Evolutionary conservation across 495 filamentous ascomycete genomes (phyloP).

Genomic region (Penicillium pancosmium): DNA sequence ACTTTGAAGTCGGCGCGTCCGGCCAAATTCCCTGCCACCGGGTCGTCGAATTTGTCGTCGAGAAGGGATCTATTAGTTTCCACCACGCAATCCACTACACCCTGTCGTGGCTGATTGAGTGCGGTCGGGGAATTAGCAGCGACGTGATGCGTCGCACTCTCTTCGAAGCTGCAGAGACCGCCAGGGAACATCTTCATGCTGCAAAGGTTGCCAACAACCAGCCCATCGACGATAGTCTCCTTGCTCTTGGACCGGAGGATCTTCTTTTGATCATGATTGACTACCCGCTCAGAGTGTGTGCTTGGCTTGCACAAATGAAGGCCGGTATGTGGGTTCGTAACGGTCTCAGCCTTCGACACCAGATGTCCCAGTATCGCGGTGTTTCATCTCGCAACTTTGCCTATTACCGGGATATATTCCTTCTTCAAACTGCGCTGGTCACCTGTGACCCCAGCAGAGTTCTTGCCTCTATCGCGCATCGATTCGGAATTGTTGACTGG

Average conservation of each 20-base stretch:
- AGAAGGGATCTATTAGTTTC: conserved; percentile 90
- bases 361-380: conserved; percentile 88
- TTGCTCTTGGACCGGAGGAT: conserved; percentile 61
- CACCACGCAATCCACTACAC: conserved; percentile 97
- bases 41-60: conserved; percentile 85
- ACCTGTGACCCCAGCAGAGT: conserved; percentile 82
- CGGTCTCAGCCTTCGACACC: conserved; percentile 90
- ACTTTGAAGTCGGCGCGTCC: conserved; percentile 67
- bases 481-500: conserved; percentile 90
- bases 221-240: conserved; percentile 22
- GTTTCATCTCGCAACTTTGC: conserved; percentile 86
- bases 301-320: conserved; percentile 97
- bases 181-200: conserved; percentile 32
- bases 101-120: conserved; percentile 94
- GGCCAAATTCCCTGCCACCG: conserved; percentile 48
- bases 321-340: conserved; percentile 98
- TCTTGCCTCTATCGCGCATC: conserved; percentile 86
- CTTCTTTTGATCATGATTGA: conserved; percentile 88
- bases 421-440: conserved; percentile 88
- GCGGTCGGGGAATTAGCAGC: conserved; percentile 73
- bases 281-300: conserved; percentile 88
- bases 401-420: conserved; percentile 92
- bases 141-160: conserved; percentile 68
- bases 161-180: conserved; percentile 52
- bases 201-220: conserved; percentile 15